These are phyloP conservation scores for Glutinoglossum americanum DNA, from an alignment of 495 filamentous ascomycete genomes.

Conservation along the genomic window DNA sequence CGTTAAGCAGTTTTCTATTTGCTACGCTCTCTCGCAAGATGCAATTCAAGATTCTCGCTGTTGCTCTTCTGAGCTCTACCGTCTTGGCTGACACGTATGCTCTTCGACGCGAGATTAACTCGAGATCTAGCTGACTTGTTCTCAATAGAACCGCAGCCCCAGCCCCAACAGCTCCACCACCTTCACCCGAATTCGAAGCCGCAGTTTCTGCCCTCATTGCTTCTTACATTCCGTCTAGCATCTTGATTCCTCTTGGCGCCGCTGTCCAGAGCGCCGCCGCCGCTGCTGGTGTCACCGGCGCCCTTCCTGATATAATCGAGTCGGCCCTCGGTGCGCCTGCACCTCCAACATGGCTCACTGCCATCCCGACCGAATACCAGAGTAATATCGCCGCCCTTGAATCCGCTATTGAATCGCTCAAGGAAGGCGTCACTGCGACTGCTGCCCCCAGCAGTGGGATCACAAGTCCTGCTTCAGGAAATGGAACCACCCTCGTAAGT, in stretches of 20 bases:
- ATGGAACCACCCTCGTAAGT: background rate
- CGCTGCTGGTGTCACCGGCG: background rate
- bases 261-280: slow-evolving; percentile 1
- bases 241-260: background rate
- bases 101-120: too few species aligned
- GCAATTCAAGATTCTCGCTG: background rate
- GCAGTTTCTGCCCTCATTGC: background rate
- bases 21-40: background rate
- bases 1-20: background rate
- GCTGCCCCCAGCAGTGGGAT: background rate
- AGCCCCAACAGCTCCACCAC: background rate
- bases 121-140: background rate
- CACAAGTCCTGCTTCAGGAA: too few species aligned
- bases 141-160: background rate
- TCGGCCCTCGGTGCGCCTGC: slow-evolving; percentile 3
- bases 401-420: slow-evolving; percentile 6
- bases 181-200: background rate
- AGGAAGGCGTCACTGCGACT: slow-evolving; percentile 5
- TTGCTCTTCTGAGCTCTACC: background rate
- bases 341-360: slow-evolving; percentile 7
- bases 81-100: background rate
- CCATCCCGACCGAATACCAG: slow-evolving; percentile 9
- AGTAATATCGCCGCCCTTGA: slow-evolving; percentile 8
- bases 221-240: slow-evolving; percentile 1
- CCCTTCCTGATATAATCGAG: background rate